Evolutionary conservation across 139 green algal species (phyloP), one percentile per base, ranked within the genome.

Genomic region (Picocystis salinarum): DNA sequence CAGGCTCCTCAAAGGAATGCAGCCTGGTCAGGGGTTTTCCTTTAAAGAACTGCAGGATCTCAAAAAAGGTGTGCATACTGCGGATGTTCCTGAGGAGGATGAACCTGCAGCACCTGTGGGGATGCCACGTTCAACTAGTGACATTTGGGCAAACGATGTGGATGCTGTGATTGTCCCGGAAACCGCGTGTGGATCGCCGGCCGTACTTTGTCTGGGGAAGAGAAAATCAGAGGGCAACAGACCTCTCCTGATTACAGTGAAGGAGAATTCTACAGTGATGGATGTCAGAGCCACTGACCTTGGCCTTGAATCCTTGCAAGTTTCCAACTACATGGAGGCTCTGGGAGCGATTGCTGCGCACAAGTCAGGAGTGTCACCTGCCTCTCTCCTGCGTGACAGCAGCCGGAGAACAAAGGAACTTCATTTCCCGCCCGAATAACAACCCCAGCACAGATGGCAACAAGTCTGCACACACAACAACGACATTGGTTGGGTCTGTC

Each of bases 231-330:
- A 13, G 13, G 15, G 31, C 31, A 37, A 13, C 31, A 13, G 13
- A 40, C 54, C 54, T 6, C 52, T 62, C 23, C 25, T 62, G 18
- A 59, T 62, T 10, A 40, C 53, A 7, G 54, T 62, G 53, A 40
- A 59, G 15, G 54, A 62, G 54, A 62, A 62, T 29, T 19, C 23
- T 3, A 62, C 54, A 13, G 54, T 62, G 10, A 36, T 62, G 39
- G 17, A 66, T 15, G 31, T 37, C 13, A 37, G 31, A 37, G 31
- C 31, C 13, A 15, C 13, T 13, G 31, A 19, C 13, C 31, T 37
- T 13, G 31, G 31, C 31, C 13, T 37, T 13, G 13, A 13, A 13
- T 37, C 13, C 15, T 13, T 37, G 31, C 31, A 15, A 13, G 31
- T 15, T 15, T 22, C 13, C 3, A 62, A 62, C 41, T 62, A 62